A percentile compares a stretch with the other conserved stretches of the same genome.
Conservation (phyloP, 352 stramenopile genomes). For the Sclerospora graminicola region DNA sequence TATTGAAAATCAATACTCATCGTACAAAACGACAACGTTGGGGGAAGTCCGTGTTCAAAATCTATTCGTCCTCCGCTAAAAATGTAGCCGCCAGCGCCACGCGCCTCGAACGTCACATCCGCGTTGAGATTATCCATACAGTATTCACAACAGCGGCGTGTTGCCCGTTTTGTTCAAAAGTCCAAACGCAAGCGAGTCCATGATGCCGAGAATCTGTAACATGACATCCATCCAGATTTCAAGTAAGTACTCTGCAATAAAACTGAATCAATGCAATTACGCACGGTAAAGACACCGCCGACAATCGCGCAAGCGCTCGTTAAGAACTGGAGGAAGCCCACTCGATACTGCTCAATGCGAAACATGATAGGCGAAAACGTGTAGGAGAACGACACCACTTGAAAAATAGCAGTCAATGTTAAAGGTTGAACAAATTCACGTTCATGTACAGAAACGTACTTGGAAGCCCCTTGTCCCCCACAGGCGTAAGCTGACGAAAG, state of each 20-base stretch:
- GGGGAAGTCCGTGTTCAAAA: no score
- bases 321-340: conserved; percentile 85
- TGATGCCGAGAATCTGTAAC: conserved; percentile 68
- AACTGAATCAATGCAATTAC: conserved; percentile 6
- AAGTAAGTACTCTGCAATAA: no score
- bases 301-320: conserved; percentile 90
- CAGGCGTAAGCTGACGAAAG: conserved; percentile 80
- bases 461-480: conserved; percentile 75
- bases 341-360: conserved; percentile 90
- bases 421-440: not conserved
- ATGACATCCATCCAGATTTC: not conserved
- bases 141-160: conserved; percentile 30
- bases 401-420: conserved; percentile 8
- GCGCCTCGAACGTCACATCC: not conserved
- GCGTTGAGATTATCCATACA: conserved; percentile 13
- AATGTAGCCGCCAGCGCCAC: no score
- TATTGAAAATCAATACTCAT: no score
- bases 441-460: conserved; percentile 63
- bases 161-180: conserved; percentile 39
- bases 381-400: conserved; percentile 96
- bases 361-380: conserved; percentile 95
- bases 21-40: no score
- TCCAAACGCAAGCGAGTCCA: conserved; percentile 50
- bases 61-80: not conserved
- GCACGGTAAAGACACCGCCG: conserved; percentile 85